These are phyloP conservation scores for Stachybotrys echinatus DNA, from an alignment of 2,329 filamentous ascomycete genomes.

Conservation along the genomic window DNA sequence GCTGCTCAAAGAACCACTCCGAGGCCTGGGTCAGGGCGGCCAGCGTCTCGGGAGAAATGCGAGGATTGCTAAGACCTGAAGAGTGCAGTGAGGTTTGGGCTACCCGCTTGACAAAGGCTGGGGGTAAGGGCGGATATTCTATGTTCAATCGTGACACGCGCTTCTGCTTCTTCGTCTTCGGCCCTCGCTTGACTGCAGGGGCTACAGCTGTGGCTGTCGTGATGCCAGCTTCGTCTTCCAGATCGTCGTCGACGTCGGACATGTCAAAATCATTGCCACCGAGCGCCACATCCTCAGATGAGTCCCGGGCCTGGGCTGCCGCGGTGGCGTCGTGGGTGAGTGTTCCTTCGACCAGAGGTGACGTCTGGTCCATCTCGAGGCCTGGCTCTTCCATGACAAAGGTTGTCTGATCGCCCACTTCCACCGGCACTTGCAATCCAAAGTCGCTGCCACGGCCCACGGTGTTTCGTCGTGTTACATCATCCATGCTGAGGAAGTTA, in stretches of 20 bases:
- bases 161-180: constrained; percentile 30
- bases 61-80: constrained; percentile 59
- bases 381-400: constrained; percentile 39
- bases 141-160: constrained; percentile 64
- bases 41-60: constrained; percentile 69
- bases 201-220: background rate
- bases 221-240: background rate
- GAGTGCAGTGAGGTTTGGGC: constrained; percentile 67
- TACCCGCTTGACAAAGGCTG: constrained; percentile 67
- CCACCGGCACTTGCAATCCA: constrained; percentile 42
- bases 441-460: constrained; percentile 45
- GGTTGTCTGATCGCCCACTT: constrained; percentile 44
- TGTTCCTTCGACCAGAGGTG: constrained; percentile 14
- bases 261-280: background rate
- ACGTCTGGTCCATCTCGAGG: constrained; percentile 19
- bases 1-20: constrained; percentile 89
- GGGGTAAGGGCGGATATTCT: constrained; percentile 69
- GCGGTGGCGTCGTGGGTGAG: constrained; percentile 13
- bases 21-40: constrained; percentile 73
- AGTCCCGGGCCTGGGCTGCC: constrained; percentile 7
- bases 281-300: constrained; percentile 5
- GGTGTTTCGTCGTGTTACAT: constrained; percentile 32
- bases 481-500: constrained; percentile 26
- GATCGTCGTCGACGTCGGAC: constrained; percentile 13
- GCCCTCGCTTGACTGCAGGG: constrained; percentile 3